Evolutionary conservation across 352 stramenopile species (phyloP).

Genomic region (Phytophthora brassicae): DNA sequence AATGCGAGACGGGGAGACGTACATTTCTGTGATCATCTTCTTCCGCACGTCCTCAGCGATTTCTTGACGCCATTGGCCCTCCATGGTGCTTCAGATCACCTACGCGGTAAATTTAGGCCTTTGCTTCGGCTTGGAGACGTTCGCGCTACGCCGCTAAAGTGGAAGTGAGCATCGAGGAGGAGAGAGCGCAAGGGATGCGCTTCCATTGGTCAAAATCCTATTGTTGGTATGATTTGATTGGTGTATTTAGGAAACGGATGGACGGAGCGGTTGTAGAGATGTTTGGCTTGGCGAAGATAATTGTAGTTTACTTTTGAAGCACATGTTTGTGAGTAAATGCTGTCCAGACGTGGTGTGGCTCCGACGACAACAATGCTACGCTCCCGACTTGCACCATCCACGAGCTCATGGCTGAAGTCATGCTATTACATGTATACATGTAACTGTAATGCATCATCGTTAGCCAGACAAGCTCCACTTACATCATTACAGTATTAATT

Average conservation of each 20-base stretch:
- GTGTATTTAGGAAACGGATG: constrained; percentile 28
- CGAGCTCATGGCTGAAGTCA: constrained; percentile 3
- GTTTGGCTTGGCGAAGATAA: neutral
- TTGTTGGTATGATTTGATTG: constrained; percentile 6
- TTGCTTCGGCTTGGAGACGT: constrained; percentile 16
- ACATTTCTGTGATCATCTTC: constrained; percentile 90
- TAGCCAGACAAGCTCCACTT: neutral
- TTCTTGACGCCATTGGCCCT: constrained; percentile 73
- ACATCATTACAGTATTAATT: no score
- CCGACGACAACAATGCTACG: constrained; percentile 20
- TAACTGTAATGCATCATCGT: constrained; percentile 11
- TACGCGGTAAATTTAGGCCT: constrained; percentile 10
- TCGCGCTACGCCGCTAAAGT: constrained; percentile 37
- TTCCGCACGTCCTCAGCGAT: constrained; percentile 83
- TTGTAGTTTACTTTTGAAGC: neutral
- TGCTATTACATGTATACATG: no score
- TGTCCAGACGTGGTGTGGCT: neutral
- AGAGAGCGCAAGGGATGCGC: neutral
- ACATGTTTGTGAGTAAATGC: neutral
- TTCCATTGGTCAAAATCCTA: constrained; percentile 28
- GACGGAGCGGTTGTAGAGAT: constrained; percentile 13
- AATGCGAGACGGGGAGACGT: constrained; percentile 19
- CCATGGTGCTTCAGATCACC: constrained; percentile 39
- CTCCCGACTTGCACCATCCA: constrained; percentile 19
- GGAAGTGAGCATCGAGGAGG: constrained; percentile 35